Evolutionary conservation across 768 basidiomycete genomes (phyloP), one percentile per base, ranked within the genome.

Genomic region (Polyporus arcularius): DNA sequence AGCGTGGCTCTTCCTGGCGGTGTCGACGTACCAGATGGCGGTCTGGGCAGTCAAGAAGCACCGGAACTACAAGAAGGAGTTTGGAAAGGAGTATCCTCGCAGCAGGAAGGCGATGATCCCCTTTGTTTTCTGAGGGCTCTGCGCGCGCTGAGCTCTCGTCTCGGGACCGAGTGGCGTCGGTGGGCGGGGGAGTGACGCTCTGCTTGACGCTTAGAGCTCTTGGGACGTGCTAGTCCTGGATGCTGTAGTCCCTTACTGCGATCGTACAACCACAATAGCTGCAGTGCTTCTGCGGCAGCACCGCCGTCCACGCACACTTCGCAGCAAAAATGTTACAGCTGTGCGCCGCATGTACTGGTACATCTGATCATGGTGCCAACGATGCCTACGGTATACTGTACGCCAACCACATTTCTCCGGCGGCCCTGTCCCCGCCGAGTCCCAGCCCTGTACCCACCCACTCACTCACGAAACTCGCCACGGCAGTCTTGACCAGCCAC

Each of bases 1-100:
- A 91, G 88, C 85, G 18, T 82, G 74, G 62, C 60, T 88, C 21
- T 98, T 96, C 75, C 73, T 85, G 47, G 79, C 76, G 10, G 80
- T 92, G 43, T 80, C 83, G 1, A 76, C 78, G 0, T 82, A 63
- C 38, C 86, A 86, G 66, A 98, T 98, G 94, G 77, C 79, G 12
- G 65, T 82, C 7, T 99, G 97, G 97, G 96, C 96, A 14, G 68
- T 82, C 42, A 94, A 96, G 80, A 98, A 97, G 78, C 96, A 98
- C 68, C 78, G 75, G 55, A 82, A 81, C 54, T 98, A 98, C 78
- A 92, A 87, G 80, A 94, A 89, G 70, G 96, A 99, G 73, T 97
- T 98, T 66, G 94, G 94, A 38, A 87, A 85, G 65, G 84, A 88
- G 59, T 96, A 94, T 70, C 95, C 85, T 46, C 82, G 76, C 66